Evolutionary conservation across 1,284 basidiomycete species (phyloP).

Genomic region (Exobasidium cylindrosporum): DNA sequence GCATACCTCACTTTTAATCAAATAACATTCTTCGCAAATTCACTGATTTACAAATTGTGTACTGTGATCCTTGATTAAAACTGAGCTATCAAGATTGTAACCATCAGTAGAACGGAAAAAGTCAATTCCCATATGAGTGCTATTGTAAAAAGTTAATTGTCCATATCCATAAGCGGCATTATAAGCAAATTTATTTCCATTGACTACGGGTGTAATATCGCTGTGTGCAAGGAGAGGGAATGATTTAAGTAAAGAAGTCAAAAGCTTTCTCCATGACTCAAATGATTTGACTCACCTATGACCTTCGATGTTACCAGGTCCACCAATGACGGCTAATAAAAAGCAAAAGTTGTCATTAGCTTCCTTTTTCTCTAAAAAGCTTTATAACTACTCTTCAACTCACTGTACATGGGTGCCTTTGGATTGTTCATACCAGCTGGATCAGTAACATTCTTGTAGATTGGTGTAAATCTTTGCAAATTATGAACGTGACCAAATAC

Average conservation of each 20-base stretch:
- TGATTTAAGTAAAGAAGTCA: too few relatives aligned
- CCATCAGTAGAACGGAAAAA: constrained; percentile 8
- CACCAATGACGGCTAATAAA: constrained; percentile 44
- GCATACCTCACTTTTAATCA: too few relatives aligned
- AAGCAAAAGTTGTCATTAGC: background rate
- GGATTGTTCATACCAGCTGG: constrained; percentile 41
- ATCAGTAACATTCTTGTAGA: constrained; percentile 44
- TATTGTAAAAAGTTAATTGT: constrained; percentile 49
- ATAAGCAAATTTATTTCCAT: constrained; percentile 41
- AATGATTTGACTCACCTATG: constrained; percentile 14
- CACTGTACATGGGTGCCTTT: constrained; percentile 40
- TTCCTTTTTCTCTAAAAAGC: too few relatives aligned
- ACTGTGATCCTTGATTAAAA: constrained; percentile 8
- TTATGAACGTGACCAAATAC: constrained; percentile 56
- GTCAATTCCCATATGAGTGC: constrained; percentile 27
- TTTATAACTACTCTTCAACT: too few relatives aligned
- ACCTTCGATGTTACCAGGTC: constrained; percentile 54
- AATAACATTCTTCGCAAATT: too few relatives aligned
- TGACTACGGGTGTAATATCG: background rate
- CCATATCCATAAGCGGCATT: constrained; percentile 41
- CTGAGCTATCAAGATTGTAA: background rate
- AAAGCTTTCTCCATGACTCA: constrained; percentile 8
- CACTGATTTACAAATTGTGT: constrained; percentile 9
- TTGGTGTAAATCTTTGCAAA: constrained; percentile 53
- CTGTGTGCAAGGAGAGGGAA: background rate